phyloP scores from a whole-genome alignment of 106 monocot species.

The Acanthochlamys bracteata region DNA sequence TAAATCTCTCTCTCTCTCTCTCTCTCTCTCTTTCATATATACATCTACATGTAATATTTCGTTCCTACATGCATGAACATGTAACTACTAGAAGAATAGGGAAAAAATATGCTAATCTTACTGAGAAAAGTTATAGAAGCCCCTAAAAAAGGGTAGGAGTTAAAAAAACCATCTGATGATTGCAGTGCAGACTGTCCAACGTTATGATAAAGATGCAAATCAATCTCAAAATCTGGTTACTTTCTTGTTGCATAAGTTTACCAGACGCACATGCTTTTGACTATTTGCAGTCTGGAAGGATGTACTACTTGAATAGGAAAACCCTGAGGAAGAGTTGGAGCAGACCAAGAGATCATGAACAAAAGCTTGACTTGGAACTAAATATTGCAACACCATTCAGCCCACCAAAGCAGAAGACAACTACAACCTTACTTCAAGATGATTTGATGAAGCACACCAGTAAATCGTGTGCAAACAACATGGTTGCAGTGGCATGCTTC shows the following conservation, averaged over 20 bases:
- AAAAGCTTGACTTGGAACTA: slow-evolving; percentile 42
- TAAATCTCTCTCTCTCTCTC: slow-evolving; percentile 18
- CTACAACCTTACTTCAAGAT: slow-evolving; percentile 4
- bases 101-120: too few relatives aligned
- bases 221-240: too few relatives aligned
- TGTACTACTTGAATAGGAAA: slow-evolving; percentile 70
- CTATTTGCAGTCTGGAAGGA: slow-evolving; percentile 47
- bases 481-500: slow-evolving; percentile 19
- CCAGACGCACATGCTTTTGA: not conserved
- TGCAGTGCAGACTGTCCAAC: too few relatives aligned
- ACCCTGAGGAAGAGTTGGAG: slow-evolving; percentile 52
- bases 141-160: too few relatives aligned
- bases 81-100: too few relatives aligned
- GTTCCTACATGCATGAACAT: too few relatives aligned
- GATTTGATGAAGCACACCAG: slow-evolving; percentile 1
- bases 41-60: too few relatives aligned
- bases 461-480: slow-evolving; percentile 20
- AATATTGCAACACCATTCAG: slow-evolving; percentile 38
- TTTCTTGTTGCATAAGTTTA: too few relatives aligned
- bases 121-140: too few relatives aligned
- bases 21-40: slow-evolving; percentile 7
- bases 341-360: slow-evolving; percentile 37
- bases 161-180: too few relatives aligned
- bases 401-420: not conserved
- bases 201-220: too few relatives aligned